phyloP scores from a whole-genome alignment of 1,284 basidiomycete species.

The Apiotrichum gracile region DNA sequence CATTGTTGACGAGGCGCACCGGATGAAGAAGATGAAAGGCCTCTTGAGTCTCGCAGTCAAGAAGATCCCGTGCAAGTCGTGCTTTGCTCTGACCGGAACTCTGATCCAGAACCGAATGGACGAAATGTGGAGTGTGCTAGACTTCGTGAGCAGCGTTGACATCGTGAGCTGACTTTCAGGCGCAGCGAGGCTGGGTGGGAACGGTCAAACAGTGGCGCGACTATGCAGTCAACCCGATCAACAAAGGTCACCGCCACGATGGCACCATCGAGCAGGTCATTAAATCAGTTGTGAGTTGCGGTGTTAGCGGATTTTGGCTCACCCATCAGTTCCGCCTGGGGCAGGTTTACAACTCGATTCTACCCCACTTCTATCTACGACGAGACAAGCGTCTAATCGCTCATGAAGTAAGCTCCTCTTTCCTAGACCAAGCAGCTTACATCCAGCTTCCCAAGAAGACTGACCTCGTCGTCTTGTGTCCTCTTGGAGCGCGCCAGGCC shows the following conservation, averaged over 20 bases:
- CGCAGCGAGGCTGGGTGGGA: constrained; percentile 41
- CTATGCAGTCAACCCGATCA: constrained; percentile 44
- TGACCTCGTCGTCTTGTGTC: constrained; percentile 51
- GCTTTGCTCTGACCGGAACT: constrained; percentile 41
- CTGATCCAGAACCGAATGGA: constrained; percentile 49
- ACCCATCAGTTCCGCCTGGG: constrained; percentile 5
- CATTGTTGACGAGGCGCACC: constrained; percentile 45
- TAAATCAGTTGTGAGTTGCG: constrained; percentile 31
- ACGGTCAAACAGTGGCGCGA: constrained; percentile 41
- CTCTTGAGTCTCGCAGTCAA: constrained; percentile 45
- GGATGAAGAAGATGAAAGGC: constrained; percentile 36
- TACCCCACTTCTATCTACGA: constrained; percentile 50
- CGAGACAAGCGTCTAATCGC: constrained; percentile 50
- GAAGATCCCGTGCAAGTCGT: constrained; percentile 32
- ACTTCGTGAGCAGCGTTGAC: constrained; percentile 38
- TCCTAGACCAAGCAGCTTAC: neutral
- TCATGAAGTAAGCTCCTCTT: constrained; percentile 27
- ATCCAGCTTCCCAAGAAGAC: constrained; percentile 50
- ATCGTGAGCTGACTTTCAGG: constrained; percentile 15
- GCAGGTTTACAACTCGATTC: constrained; percentile 36
- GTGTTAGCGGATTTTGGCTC: neutral
- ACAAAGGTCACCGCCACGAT: constrained; percentile 44
- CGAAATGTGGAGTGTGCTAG: constrained; percentile 51
- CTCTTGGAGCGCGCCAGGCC: constrained; percentile 46
- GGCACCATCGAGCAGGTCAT: constrained; percentile 42